A percentile compares a stretch with the other conserved stretches of the same genome.
Evolutionary conservation across 257 asterid species (phyloP).

Genomic region (Przewalskia tangutica): DNA sequence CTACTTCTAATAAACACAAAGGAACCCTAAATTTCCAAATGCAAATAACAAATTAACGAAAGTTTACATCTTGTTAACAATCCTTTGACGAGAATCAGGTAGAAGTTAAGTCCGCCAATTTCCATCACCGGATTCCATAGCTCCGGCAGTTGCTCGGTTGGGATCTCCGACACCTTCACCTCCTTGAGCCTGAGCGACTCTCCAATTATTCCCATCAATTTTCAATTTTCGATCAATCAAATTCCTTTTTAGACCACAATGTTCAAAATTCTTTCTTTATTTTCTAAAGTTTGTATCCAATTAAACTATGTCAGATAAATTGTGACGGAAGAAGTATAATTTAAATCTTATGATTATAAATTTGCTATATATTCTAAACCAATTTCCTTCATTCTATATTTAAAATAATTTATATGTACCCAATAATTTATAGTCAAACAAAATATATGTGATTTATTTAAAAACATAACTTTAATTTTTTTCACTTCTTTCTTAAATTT

Average conservation of each 20-base stretch:
- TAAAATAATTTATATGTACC: too few species aligned
- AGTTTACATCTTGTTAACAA: constrained; percentile 55
- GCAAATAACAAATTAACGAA: not conserved
- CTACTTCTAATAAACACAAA: not conserved
- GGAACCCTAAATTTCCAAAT: not conserved
- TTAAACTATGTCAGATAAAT: too few species aligned
- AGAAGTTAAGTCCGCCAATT: constrained; percentile 64
- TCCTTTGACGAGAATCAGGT: constrained; percentile 47
- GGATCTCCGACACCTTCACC: constrained; percentile 22
- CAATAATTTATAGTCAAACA: too few species aligned
- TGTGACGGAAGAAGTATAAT: too few species aligned
- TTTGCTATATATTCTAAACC: too few species aligned
- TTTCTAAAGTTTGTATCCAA: too few species aligned
- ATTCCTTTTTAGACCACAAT: not conserved
- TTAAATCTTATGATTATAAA: too few species aligned
- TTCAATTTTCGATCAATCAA: not conserved
- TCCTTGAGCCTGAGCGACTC: constrained; percentile 48
- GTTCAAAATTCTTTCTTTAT: too few species aligned
- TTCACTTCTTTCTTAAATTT: too few species aligned
- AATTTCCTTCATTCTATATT: too few species aligned
- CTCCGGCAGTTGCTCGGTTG: constrained; percentile 8
- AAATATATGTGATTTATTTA: too few species aligned
- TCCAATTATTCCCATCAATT: constrained; percentile 55
- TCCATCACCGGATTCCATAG: constrained; percentile 44
- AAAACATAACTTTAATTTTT: too few species aligned